Percentiles rank a stretch among this genome's conserved stretches.
Conservation (phyloP, 345 rosid species). For the Corchorus capsularis region DNA sequence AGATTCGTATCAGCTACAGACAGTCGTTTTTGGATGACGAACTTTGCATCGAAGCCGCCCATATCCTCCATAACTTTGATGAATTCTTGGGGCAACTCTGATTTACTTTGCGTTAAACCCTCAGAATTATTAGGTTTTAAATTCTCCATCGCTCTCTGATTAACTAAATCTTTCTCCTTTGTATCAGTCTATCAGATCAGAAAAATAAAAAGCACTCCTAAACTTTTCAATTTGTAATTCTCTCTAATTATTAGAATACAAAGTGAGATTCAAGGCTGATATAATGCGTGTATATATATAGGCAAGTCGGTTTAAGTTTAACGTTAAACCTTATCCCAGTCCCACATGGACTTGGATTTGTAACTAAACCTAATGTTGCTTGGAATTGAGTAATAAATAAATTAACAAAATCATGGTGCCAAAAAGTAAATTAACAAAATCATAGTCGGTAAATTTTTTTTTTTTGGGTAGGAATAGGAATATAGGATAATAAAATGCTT, state of each 20-base stretch:
- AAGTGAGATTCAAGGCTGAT: background rate
- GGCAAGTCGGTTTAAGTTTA: background rate
- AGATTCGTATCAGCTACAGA: background rate
- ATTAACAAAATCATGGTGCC: too few species aligned
- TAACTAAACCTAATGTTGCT: background rate
- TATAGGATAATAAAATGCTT: too few species aligned
- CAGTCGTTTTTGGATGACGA: background rate
- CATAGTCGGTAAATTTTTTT: too few species aligned
- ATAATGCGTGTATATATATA: background rate
- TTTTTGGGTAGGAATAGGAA: too few species aligned
- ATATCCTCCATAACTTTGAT: background rate
- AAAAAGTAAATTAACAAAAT: too few species aligned
- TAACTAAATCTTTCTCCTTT: background rate
- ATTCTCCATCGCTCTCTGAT: background rate
- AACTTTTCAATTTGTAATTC: too few species aligned
- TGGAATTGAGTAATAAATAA: background rate
- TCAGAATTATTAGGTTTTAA: background rate
- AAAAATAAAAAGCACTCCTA: background rate
- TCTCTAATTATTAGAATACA: too few species aligned
- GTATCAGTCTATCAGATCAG: too few species aligned
- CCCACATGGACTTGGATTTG: background rate
- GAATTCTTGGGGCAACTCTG: background rate
- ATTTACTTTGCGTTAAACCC: background rate
- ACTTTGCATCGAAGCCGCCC: background rate
- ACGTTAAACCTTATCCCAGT: background rate